phyloP scores from a whole-genome alignment of 2,329 filamentous ascomycete genomes.

The Microcera coccophila region DNA sequence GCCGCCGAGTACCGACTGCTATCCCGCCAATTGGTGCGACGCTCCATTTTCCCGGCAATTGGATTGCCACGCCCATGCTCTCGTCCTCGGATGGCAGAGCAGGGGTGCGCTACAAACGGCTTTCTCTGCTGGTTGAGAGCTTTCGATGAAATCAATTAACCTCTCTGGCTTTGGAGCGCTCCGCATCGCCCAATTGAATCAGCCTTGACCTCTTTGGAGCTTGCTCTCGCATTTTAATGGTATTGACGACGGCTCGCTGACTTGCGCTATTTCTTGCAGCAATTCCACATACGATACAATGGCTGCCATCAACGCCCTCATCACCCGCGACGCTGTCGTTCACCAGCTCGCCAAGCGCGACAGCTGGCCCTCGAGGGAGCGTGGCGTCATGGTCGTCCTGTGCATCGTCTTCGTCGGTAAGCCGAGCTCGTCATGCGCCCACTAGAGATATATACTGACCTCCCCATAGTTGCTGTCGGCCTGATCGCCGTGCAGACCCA shows the following conservation, averaged over 20 bases:
- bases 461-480: conserved; percentile 33
- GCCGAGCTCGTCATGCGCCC: conserved; percentile 9
- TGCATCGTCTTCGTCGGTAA: conserved; percentile 41
- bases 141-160: conserved; percentile 4
- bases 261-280: conserved; percentile 10
- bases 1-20: conserved; percentile 4
- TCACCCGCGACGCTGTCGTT: conserved; percentile 36
- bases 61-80: conserved; percentile 3
- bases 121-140: no score
- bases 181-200: conserved; percentile 7
- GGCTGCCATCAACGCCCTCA: conserved; percentile 40
- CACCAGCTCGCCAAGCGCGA: conserved; percentile 39
- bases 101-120: no score
- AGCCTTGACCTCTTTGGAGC: conserved; percentile 2
- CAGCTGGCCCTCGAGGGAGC: conserved; percentile 38
- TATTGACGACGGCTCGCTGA: conserved; percentile 1
- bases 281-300: conserved; percentile 35
- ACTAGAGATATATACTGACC: conserved; percentile 16
- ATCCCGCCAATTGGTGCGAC: conserved; percentile 7
- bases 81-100: not conserved
- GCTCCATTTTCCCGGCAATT: conserved; percentile 6
- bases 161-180: conserved; percentile 9
- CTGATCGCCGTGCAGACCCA: conserved; percentile 30
- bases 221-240: conserved; percentile 6
- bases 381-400: conserved; percentile 43